Evolutionary conservation across 352 stramenopile genomes (phyloP).

Genomic region (Pythium periplocum): DNA sequence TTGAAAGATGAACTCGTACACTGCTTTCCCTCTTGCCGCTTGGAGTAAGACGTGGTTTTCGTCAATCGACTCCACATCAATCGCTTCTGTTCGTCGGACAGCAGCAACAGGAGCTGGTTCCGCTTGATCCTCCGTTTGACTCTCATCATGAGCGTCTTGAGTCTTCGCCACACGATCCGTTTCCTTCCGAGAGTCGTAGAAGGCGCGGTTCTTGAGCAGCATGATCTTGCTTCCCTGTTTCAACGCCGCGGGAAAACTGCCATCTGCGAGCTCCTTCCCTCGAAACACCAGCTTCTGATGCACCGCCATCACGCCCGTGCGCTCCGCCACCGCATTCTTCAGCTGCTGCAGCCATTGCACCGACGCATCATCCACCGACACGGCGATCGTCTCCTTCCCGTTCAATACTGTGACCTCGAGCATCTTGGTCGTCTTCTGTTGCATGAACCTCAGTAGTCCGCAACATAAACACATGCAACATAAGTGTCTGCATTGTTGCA

Average conservation of each 20-base stretch:
- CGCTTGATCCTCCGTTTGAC: neutral
- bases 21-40: conserved; percentile 44
- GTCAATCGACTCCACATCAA: conserved; percentile 35
- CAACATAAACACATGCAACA: no score
- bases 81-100: neutral
- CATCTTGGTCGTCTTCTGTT: neutral
- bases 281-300: conserved; percentile 44
- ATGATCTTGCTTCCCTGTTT: conserved; percentile 38
- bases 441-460: neutral
- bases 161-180: no score
- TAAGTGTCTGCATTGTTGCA: no score
- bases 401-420: conserved; percentile 2
- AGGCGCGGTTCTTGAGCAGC: conserved; percentile 31
- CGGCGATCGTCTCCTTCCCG: neutral
- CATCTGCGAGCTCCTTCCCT: conserved; percentile 14
- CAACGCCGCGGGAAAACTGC: conserved; percentile 7
- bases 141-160: neutral
- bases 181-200: conserved; percentile 8
- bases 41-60: conserved; percentile 46
- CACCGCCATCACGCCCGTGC: conserved; percentile 23
- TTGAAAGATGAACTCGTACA: conserved; percentile 47
- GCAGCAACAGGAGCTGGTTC: neutral
- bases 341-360: conserved; percentile 9
- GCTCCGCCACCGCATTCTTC: conserved; percentile 18
- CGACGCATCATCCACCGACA: neutral